Conservation (phyloP, 1,139 yeast genomes). For the Candida glucosophila region DNA sequence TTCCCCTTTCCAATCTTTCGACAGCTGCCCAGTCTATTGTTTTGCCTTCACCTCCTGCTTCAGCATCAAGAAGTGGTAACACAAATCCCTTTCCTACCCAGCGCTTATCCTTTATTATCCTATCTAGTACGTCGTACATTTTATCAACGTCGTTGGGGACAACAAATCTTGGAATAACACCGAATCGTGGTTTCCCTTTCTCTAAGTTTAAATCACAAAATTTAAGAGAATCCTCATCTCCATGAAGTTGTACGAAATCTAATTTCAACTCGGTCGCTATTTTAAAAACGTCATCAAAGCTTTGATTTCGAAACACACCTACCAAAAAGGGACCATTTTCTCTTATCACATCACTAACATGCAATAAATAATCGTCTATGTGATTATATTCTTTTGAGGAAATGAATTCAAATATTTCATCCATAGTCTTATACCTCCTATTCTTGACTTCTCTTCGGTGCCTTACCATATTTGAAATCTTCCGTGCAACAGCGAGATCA, state of each 20-base stretch:
- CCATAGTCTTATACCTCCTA: conserved; percentile 12
- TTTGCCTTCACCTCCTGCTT: conserved; percentile 87
- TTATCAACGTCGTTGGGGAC: conserved; percentile 40
- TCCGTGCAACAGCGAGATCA: conserved; percentile 41
- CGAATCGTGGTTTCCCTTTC: conserved; percentile 20
- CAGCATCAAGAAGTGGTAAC: conserved; percentile 72
- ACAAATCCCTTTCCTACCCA: conserved; percentile 22
- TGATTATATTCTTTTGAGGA: conserved; percentile 9
- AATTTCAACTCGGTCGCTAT: conserved; percentile 41
- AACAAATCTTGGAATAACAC: conserved; percentile 69
- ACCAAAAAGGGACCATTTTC: conserved; percentile 65
- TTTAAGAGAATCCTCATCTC: conserved; percentile 59
- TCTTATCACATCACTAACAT: conserved; percentile 19
- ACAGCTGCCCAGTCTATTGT: conserved; percentile 57
- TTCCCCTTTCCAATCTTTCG: conserved; percentile 26
- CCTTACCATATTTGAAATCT: conserved; percentile 36
- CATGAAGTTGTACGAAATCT: conserved; percentile 86
- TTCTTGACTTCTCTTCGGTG: conserved; percentile 10
- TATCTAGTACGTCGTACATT: conserved; percentile 14
- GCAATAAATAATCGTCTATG: conserved; percentile 26
- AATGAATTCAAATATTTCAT: conserved; percentile 13
- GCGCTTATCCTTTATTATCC: conserved; percentile 5
- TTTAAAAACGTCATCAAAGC: conserved; percentile 48
- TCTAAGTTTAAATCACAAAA: conserved; percentile 26
- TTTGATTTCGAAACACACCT: conserved; percentile 87